Percentiles rank a stretch among this genome's conserved stretches.
These are phyloP conservation scores for Tolypocladium nubicola DNA, from an alignment of 2,329 filamentous ascomycete species.

Conservation along the genomic window DNA sequence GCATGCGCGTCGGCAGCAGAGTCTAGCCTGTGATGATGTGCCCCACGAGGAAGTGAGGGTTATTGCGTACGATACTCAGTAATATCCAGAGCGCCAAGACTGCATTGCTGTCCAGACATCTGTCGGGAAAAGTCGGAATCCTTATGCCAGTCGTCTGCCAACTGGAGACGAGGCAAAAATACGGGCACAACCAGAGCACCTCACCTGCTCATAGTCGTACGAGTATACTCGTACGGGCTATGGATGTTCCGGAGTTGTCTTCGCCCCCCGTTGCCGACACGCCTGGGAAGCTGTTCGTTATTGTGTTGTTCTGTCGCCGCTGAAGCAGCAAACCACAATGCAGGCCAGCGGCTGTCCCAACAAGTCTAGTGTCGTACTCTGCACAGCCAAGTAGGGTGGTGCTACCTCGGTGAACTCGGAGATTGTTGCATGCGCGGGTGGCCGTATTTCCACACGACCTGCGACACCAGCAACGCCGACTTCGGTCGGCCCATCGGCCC, in stretches of 20 bases:
- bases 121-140: neutral
- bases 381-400: neutral
- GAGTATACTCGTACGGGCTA: neutral
- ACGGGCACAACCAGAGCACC: neutral
- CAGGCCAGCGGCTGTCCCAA: neutral
- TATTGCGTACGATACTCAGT: no score
- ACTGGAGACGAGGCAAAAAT: neutral
- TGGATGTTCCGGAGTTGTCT: neutral
- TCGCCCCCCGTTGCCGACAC: no score
- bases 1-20: neutral
- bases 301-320: neutral
- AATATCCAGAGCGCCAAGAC: neutral
- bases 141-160: neutral
- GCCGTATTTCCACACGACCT: neutral
- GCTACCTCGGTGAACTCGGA: neutral
- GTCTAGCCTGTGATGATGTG: neutral
- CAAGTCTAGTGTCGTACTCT: neutral
- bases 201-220: no score
- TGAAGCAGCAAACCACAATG: neutral
- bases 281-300: no score
- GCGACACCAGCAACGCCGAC: neutral
- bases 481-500: slow-evolving; percentile 1
- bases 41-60: neutral
- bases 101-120: neutral
- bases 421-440: neutral